These are phyloP conservation scores for Austroboletus olivaceoglutinosus DNA, from an alignment of 1,284 basidiomycete species.

Conservation along the genomic window DNA sequence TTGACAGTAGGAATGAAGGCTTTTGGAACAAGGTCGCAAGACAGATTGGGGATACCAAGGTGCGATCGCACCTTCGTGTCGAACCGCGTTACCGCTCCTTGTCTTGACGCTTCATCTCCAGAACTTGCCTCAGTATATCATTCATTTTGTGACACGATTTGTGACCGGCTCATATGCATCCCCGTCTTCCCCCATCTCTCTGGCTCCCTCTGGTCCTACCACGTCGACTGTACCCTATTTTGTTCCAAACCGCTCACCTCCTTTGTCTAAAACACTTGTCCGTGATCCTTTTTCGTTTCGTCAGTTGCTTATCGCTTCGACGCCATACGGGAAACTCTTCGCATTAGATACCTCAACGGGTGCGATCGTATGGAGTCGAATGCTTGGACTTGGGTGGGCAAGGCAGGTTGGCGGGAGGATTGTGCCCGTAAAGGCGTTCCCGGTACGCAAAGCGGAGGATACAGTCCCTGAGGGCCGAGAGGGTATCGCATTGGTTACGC, in stretches of 20 bases:
- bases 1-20: constrained; percentile 37
- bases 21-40: constrained; percentile 57
- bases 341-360: constrained; percentile 82
- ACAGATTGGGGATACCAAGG: constrained; percentile 66
- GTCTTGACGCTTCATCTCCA: constrained; percentile 27
- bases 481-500: constrained; percentile 62
- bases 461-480: constrained; percentile 3
- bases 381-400: constrained; percentile 67
- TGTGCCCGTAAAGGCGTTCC: constrained; percentile 52
- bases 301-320: constrained; percentile 78
- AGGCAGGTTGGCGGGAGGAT: constrained; percentile 52
- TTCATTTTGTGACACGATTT: constrained; percentile 71
- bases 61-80: constrained; percentile 30
- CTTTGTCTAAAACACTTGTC: constrained; percentile 41
- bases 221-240: constrained; percentile 35
- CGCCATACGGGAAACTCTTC: constrained; percentile 73
- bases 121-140: constrained; percentile 71
- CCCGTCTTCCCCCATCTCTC: constrained; percentile 33
- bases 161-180: constrained; percentile 64
- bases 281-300: constrained; percentile 87
- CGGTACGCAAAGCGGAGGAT: constrained; percentile 8
- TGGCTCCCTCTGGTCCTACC: constrained; percentile 18
- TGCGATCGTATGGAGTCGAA: constrained; percentile 70
- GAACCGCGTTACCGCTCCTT: not conserved
- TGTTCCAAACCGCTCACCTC: constrained; percentile 22